Conservation (phyloP, 768 basidiomycete species). For the Steccherinum ochraceum region DNA sequence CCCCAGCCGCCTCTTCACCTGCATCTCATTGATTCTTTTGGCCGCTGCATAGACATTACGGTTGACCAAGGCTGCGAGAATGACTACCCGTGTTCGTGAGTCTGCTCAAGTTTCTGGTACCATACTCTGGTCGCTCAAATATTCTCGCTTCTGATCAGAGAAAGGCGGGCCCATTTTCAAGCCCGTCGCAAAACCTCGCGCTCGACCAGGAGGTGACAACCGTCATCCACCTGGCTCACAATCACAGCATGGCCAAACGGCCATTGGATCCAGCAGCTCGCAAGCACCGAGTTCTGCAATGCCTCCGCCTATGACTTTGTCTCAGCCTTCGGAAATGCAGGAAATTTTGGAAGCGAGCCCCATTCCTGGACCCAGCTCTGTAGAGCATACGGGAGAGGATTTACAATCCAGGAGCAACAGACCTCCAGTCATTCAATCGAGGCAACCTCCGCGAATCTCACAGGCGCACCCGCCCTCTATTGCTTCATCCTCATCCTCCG, state of each 20-base stretch:
- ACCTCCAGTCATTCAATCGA: neutral
- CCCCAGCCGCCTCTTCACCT: no score
- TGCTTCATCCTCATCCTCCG: neutral
- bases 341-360: neutral
- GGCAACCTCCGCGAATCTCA: neutral
- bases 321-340: neutral
- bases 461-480: no score
- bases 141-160: slow-evolving; percentile 36
- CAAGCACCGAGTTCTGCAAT: slow-evolving; percentile 1
- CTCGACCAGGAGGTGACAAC: slow-evolving; percentile 27
- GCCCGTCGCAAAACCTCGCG: slow-evolving; percentile 54
- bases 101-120: slow-evolving; percentile 23
- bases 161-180: slow-evolving; percentile 67
- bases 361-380: neutral
- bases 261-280: neutral
- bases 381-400: no score
- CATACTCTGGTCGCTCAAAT: neutral
- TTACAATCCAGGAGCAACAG: neutral
- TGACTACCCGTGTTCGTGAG: slow-evolving; percentile 57
- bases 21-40: neutral
- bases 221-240: slow-evolving; percentile 19
- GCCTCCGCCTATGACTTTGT: slow-evolving; percentile 9
- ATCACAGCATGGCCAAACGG: slow-evolving; percentile 5
- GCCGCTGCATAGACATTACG: neutral
- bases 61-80: slow-evolving; percentile 15